Evolutionary conservation across 345 rosid genomes (phyloP).

Genomic region (Cardamine resedifolia): DNA sequence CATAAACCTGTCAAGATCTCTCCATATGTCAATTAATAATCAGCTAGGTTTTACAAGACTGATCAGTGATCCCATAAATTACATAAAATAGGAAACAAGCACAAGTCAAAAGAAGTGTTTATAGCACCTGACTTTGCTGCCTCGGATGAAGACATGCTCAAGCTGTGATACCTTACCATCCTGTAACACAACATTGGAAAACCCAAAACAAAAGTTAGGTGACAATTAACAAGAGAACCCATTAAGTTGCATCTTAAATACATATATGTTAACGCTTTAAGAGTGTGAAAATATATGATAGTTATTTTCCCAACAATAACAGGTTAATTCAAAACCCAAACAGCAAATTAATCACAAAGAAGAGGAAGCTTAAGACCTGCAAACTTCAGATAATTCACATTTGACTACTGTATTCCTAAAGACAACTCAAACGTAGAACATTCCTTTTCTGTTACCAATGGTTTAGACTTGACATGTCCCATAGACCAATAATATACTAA

Average conservation of each 20-base stretch:
- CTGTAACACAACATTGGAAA: constrained; percentile 40
- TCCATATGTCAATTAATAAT: not conserved
- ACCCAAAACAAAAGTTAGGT: constrained; percentile 5
- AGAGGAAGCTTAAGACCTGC: not conserved
- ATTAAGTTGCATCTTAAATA: not conserved
- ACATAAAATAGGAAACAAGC: not conserved
- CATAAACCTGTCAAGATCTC: constrained; percentile 70
- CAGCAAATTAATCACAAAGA: not conserved
- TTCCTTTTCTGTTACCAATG: not conserved
- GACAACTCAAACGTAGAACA: not conserved
- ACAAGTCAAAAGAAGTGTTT: constrained; percentile 2
- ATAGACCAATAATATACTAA: not conserved
- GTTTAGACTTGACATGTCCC: not conserved
- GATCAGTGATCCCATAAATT: constrained; percentile 1
- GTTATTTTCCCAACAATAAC: not conserved
- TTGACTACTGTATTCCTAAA: not conserved
- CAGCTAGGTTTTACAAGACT: not conserved
- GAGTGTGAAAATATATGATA: not conserved
- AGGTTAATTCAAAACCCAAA: not conserved
- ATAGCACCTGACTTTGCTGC: constrained; percentile 94
- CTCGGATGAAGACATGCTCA: constrained; percentile 95
- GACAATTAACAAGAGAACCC: not conserved
- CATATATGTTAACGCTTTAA: not conserved
- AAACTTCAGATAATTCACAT: not conserved
- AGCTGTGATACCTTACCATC: constrained; percentile 97